phyloP scores from a whole-genome alignment of 2,329 filamentous ascomycete genomes.

The Verticillium tricorpus region DNA sequence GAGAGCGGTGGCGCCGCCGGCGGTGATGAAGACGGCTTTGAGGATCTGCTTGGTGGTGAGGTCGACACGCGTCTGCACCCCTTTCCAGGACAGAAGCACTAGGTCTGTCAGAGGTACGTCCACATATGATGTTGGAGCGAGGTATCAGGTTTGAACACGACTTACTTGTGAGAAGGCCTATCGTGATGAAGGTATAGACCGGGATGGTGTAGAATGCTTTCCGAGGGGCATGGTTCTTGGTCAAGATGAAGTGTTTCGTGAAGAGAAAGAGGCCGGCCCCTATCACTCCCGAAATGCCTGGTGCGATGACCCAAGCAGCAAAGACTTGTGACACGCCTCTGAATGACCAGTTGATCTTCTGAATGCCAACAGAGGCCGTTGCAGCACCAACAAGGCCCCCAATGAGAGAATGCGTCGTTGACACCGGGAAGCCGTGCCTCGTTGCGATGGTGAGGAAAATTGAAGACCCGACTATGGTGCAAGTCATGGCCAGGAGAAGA shows the following conservation, averaged over 20 bases:
- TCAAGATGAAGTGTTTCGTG: constrained; percentile 28
- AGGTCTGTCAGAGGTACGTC: constrained; percentile 4
- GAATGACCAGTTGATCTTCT: constrained; percentile 31
- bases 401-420: constrained; percentile 49
- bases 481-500: constrained; percentile 51
- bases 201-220: constrained; percentile 28
- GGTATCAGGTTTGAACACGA: background rate
- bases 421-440: constrained; percentile 45
- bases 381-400: constrained; percentile 33
- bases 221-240: constrained; percentile 20
- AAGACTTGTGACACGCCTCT: constrained; percentile 32
- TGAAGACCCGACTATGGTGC: constrained; percentile 45
- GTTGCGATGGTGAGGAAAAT: constrained; percentile 50
- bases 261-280: constrained; percentile 26
- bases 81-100: constrained; percentile 50
- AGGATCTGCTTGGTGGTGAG: constrained; percentile 18
- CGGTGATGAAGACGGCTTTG: constrained; percentile 37
- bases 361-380: constrained; percentile 28
- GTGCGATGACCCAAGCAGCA: constrained; percentile 31
- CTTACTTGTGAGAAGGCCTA: constrained; percentile 28
- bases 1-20: constrained; percentile 34
- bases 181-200: constrained; percentile 31
- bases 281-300: constrained; percentile 25
- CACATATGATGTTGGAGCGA: too few species aligned
- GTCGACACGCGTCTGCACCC: constrained; percentile 19